Evolutionary conservation across 176 grass and related monocot species (phyloP).

Genomic region (Carex myosuroides): DNA sequence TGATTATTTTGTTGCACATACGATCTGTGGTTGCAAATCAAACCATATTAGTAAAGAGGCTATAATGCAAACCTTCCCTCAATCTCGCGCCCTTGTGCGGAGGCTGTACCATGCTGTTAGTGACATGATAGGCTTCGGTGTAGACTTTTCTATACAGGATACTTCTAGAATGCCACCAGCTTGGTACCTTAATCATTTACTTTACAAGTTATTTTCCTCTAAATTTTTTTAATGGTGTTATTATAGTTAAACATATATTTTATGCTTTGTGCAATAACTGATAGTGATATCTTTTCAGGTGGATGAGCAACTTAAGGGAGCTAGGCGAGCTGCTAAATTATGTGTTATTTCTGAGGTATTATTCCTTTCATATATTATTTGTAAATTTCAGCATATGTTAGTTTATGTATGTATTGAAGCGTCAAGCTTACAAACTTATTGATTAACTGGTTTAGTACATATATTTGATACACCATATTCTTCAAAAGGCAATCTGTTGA

Average conservation of each 20-base stretch:
- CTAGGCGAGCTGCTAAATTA: slow-evolving; percentile 35
- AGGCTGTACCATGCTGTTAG: not conserved
- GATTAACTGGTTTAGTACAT: not conserved
- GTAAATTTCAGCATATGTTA: slow-evolving; percentile 7
- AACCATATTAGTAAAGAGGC: not conserved
- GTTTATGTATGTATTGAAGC: not conserved
- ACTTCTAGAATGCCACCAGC: not conserved
- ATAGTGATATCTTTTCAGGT: slow-evolving; percentile 27
- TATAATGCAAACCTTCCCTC: not conserved
- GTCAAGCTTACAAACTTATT: not conserved
- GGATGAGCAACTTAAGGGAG: slow-evolving; percentile 45
- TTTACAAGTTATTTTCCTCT: not conserved
- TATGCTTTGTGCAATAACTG: not conserved
- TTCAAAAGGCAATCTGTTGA: not conserved
- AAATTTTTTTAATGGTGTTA: not conserved
- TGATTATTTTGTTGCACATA: not conserved
- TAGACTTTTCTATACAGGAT: not conserved
- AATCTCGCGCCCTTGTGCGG: not conserved
- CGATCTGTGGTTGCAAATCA: not conserved
- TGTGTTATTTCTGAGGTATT: slow-evolving; percentile 57
- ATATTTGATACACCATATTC: not conserved
- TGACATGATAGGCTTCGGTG: too few relatives aligned
- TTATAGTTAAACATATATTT: not conserved
- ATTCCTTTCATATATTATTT: not conserved
- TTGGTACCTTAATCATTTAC: not conserved